Percentiles rank a stretch among this genome's conserved stretches.
Evolutionary conservation across 805 yeast species (phyloP).

Genomic region (Cyberlindnera samutprakarnensis): DNA sequence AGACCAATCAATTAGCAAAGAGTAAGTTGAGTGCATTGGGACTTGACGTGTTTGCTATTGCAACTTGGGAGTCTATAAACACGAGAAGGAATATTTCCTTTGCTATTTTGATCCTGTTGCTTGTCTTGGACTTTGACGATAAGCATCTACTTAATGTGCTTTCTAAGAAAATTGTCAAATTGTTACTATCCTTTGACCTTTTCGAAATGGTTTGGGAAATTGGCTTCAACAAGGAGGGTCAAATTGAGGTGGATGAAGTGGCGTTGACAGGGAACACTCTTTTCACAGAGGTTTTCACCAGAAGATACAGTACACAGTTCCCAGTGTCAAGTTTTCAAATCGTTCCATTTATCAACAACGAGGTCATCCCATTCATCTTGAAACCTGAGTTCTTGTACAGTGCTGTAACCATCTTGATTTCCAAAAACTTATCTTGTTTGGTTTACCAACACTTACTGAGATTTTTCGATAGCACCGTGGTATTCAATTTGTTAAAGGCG

Average conservation of each 20-base stretch:
- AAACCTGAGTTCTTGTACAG: constrained; percentile 12
- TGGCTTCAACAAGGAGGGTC: constrained; percentile 7
- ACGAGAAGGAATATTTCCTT: constrained; percentile 25
- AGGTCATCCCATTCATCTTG: constrained; percentile 14
- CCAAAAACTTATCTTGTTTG: constrained; percentile 5
- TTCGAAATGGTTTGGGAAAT: constrained; percentile 11
- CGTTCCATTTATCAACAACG: constrained; percentile 7
- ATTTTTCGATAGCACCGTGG: constrained; percentile 13
- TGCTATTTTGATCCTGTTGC: constrained; percentile 27
- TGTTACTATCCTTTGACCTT: constrained; percentile 15
- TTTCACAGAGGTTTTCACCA: constrained; percentile 6
- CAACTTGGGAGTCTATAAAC: constrained; percentile 22
- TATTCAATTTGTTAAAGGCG: constrained; percentile 17
- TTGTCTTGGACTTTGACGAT: constrained; percentile 31
- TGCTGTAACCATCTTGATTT: constrained; percentile 8
- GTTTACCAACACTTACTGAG: constrained; percentile 12
- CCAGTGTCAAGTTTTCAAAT: constrained; percentile 9
- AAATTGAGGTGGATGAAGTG: constrained; percentile 17
- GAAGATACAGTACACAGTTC: constrained; percentile 11
- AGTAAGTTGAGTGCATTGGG: constrained; percentile 19
- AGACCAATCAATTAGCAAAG: background rate
- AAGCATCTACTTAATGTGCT: constrained; percentile 12
- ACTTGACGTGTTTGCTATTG: constrained; percentile 18
- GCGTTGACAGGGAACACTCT: constrained; percentile 8
- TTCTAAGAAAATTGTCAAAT: constrained; percentile 12